Conservation (phyloP, 768 basidiomycete species). For the Pulveroboletus sp. region DNA sequence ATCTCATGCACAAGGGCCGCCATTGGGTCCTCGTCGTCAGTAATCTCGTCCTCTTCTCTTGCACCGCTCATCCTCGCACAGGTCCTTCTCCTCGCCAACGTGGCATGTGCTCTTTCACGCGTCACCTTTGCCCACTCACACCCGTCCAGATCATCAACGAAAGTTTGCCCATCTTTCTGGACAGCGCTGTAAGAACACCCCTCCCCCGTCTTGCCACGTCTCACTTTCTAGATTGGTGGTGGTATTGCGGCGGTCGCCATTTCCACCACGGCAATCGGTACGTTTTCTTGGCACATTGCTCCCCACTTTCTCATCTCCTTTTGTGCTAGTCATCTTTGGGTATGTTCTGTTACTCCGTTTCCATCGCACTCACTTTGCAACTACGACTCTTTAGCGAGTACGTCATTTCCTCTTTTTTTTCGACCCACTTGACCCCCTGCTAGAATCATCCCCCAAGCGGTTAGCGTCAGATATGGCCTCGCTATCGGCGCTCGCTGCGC, state of each 20-base stretch:
- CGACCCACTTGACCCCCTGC: neutral
- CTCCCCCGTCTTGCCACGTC: slow-evolving; percentile 63
- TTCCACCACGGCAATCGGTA: slow-evolving; percentile 61
- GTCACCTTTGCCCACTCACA: neutral
- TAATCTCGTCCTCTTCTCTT: neutral
- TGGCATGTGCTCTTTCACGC: slow-evolving; percentile 45
- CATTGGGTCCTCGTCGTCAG: slow-evolving; percentile 94
- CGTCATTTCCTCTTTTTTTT: slow-evolving; percentile 7
- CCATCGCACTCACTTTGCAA: neutral
- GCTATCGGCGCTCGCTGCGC: slow-evolving; percentile 76
- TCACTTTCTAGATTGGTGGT: slow-evolving; percentile 48
- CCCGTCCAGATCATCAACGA: slow-evolving; percentile 75
- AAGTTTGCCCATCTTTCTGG: slow-evolving; percentile 79
- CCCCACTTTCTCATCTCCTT: neutral
- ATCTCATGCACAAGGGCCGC: slow-evolving; percentile 60
- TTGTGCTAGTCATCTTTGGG: slow-evolving; percentile 75
- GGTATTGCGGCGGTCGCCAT: slow-evolving; percentile 75
- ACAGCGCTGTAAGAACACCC: slow-evolving; percentile 51
- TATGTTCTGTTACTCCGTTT: slow-evolving; percentile 31
- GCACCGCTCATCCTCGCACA: slow-evolving; percentile 25
- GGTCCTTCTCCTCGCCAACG: slow-evolving; percentile 88
- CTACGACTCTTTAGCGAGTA: slow-evolving; percentile 31
- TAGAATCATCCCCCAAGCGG: slow-evolving; percentile 71
- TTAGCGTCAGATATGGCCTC: slow-evolving; percentile 77
- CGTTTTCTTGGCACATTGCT: slow-evolving; percentile 15